Conservation (phyloP, 345 rosid species). For the Pistacia atlantica region DNA sequence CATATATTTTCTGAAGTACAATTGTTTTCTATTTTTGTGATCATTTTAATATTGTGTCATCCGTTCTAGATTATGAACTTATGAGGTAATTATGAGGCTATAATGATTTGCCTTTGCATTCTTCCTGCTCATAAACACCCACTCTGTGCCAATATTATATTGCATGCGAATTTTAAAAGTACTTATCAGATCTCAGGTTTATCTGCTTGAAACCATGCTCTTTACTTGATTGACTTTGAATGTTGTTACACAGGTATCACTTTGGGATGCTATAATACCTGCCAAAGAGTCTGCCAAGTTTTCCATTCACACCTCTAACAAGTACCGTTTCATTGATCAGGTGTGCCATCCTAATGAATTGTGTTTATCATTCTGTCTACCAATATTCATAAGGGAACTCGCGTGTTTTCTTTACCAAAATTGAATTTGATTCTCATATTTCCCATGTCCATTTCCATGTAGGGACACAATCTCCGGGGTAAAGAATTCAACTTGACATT, state of each 20-base stretch:
- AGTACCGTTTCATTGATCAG: conserved; percentile 96
- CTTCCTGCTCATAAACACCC: neutral
- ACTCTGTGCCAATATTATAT: neutral
- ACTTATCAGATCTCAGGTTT: neutral
- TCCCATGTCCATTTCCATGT: conserved; percentile 6
- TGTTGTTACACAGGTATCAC: conserved; percentile 59
- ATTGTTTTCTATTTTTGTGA: neutral
- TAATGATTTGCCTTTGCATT: neutral
- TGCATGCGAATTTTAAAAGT: neutral
- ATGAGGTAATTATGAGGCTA: neutral
- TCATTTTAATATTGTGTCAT: neutral
- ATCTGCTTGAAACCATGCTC: neutral
- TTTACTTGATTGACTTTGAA: conserved; percentile 3
- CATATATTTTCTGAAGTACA: neutral
- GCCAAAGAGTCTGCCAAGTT: conserved; percentile 80
- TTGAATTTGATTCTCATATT: conserved; percentile 11
- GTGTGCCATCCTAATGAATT: conserved; percentile 30
- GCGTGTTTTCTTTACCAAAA: neutral
- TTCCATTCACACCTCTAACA: conserved; percentile 72
- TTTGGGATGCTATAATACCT: conserved; percentile 96
- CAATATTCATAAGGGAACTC: neutral
- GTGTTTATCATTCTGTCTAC: neutral
- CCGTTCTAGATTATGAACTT: neutral
- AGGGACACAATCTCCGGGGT: conserved; percentile 87
- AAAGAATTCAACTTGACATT: conserved; percentile 85